phyloP scores from a whole-genome alignment of 768 basidiomycete species.

The Phaeolepiota aurea region DNA sequence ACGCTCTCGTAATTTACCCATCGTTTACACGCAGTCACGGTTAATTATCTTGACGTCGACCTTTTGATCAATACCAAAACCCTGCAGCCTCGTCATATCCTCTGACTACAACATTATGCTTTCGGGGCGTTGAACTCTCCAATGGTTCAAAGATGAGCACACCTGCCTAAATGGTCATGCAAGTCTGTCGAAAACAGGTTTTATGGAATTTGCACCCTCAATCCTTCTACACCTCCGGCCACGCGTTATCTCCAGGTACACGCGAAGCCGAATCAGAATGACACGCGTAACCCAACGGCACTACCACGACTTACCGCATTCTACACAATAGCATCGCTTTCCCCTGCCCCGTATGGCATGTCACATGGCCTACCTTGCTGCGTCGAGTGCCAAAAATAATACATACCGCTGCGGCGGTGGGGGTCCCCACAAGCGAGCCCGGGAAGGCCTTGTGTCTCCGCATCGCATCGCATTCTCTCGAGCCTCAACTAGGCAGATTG shows the following conservation, averaged over 20 bases:
- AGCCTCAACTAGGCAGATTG: too few species aligned
- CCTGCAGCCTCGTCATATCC: neutral
- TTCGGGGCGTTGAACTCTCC: neutral
- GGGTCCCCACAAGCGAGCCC: too few species aligned
- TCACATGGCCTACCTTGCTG: neutral
- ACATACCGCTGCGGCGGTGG: too few species aligned
- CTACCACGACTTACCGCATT: neutral
- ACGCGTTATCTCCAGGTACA: neutral
- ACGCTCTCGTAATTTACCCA: too few species aligned
- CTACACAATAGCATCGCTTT: neutral
- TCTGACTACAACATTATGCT: neutral
- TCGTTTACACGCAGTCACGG: neutral
- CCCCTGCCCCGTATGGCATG: too few species aligned
- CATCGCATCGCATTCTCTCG: too few species aligned
- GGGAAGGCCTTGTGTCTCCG: too few species aligned
- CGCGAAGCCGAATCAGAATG: neutral
- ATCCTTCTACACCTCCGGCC: neutral
- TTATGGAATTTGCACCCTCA: neutral
- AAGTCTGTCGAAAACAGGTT: neutral
- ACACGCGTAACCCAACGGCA: neutral
- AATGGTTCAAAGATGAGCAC: too few species aligned
- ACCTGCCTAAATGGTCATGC: neutral
- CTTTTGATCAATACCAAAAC: neutral
- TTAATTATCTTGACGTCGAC: neutral
- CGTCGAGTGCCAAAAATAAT: neutral